phyloP scores from a whole-genome alignment of 2,329 filamentous ascomycete genomes.

The Capronia americana region DNA sequence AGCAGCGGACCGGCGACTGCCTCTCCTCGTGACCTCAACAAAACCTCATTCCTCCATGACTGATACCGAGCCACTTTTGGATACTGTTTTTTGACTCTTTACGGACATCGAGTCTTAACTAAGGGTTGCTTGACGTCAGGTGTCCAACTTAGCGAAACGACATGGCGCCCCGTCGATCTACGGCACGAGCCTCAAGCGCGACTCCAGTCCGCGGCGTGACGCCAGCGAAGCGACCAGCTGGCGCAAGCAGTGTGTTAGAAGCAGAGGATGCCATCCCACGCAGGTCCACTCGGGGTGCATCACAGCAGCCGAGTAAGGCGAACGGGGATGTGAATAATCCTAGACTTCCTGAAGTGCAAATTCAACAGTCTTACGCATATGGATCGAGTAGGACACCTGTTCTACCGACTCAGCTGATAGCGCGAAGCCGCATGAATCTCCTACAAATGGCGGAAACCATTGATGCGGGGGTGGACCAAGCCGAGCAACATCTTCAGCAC shows the following conservation, averaged over 20 bases:
- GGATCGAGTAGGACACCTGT: constrained; percentile 47
- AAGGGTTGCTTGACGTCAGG: not conserved
- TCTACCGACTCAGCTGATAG: constrained; percentile 46
- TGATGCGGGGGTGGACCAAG: constrained; percentile 43
- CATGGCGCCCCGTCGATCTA: constrained; percentile 37
- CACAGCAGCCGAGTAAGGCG: constrained; percentile 29
- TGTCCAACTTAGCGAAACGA: not conserved
- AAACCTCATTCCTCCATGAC: constrained; percentile 14
- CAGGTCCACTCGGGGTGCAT: constrained; percentile 30
- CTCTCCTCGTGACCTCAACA: not conserved
- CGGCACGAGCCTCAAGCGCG: constrained; percentile 28
- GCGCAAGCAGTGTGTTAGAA: constrained; percentile 25
- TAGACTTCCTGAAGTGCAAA: constrained; percentile 47
- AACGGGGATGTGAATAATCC: constrained; percentile 39
- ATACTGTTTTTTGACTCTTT: not conserved
- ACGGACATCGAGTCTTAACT: constrained; percentile 5
- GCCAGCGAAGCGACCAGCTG: constrained; percentile 26
- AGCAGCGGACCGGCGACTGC: not conserved
- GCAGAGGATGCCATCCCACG: constrained; percentile 27
- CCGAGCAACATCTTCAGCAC: constrained; percentile 35
- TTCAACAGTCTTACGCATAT: constrained; percentile 51
- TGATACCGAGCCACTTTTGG: not conserved
- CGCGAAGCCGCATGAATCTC: constrained; percentile 43
- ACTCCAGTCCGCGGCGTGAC: constrained; percentile 30
- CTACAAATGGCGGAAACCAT: constrained; percentile 46